Base-by-base conservation (phyloP, 2,329 filamentous ascomycete genomes). In the Lasiodiplodia citricola region DNA sequence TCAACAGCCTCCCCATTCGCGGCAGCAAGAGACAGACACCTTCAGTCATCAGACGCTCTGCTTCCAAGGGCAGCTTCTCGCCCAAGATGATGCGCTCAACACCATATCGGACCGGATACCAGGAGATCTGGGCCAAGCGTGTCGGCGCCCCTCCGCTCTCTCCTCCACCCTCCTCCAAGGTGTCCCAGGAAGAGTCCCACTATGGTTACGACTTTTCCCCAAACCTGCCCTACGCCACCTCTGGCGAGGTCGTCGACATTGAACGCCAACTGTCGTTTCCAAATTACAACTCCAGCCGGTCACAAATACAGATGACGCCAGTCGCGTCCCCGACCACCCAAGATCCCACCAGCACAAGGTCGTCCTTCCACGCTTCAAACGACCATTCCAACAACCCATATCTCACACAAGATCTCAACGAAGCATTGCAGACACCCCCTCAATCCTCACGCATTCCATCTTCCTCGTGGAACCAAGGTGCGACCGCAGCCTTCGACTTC, bases 51-150 rank as follows among this genome's bases (percentile, higher is more conserved):
- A 79, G 75, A 71, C 79, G 78, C 71, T 74, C 74, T 56, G 73
- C 79, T 72, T 80, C 76, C 76, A 82, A 79, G 77, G 81, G 80
- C 75, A 84, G 74, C 72, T 78, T 77, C 68, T 83, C 80, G 28
- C 80, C 84, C 54, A 87, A 84, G 73, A 85, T 88, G 82, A 87
- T 87, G 82, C 85, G 82, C 72, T 82, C 86, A 51, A 83, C 84
- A 25, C 82, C 84, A 68, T 81, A 80, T 71, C 79, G 79, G 14
- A 72, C 78, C 25, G 78, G 78, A 70, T 83, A 80, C 77, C 82
- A 77, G 76, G 83, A 80, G 74, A 81, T 75, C 76, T 89, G 87
- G 87, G 80, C 82, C 50, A 83, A 86, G 71, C 84, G 85, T 69
- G 80, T 87, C 55, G 83, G 80, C 52, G 70, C 73, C 41, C 71